phyloP scores from a whole-genome alignment of 208 protist genomes.

The Leishmania amazonensis region DNA sequence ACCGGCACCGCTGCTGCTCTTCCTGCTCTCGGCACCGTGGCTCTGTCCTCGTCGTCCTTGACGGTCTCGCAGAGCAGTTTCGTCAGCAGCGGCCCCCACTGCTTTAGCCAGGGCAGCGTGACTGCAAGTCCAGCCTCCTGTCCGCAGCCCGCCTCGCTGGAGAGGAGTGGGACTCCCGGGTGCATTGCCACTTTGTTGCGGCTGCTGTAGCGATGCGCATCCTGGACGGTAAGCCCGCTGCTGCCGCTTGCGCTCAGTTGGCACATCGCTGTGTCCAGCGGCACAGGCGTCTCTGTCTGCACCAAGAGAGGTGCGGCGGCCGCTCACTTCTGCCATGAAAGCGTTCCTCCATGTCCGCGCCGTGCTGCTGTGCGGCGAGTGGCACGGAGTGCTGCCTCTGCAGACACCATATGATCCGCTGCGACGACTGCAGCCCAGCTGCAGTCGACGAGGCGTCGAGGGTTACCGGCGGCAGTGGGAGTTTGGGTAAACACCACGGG shows the following conservation, averaged over 20 bases:
- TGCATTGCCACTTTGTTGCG: background rate
- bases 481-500: conserved; percentile 40
- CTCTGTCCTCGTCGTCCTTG: conserved; percentile 7
- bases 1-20: background rate
- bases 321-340: background rate
- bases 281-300: background rate
- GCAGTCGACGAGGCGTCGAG: background rate
- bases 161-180: background rate
- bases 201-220: background rate
- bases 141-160: background rate
- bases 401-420: conserved; percentile 7
- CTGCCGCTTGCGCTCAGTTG: background rate
- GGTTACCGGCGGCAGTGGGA: background rate
- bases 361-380: conserved; percentile 13
- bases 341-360: background rate
- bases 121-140: background rate
- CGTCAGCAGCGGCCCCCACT: conserved; percentile 31
- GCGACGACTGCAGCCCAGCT: background rate
- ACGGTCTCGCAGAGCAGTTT: conserved; percentile 32
- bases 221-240: background rate
- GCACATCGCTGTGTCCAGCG: conserved; percentile 22
- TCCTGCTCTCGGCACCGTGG: too few relatives aligned
- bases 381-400: conserved; percentile 32
- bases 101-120: conserved; percentile 28
- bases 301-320: background rate